A percentile compares a stretch with the other conserved stretches of the same genome.
Evolutionary conservation across 1,284 basidiomycete genomes (phyloP).

Genomic region (Moesziomyces parantarcticus): DNA sequence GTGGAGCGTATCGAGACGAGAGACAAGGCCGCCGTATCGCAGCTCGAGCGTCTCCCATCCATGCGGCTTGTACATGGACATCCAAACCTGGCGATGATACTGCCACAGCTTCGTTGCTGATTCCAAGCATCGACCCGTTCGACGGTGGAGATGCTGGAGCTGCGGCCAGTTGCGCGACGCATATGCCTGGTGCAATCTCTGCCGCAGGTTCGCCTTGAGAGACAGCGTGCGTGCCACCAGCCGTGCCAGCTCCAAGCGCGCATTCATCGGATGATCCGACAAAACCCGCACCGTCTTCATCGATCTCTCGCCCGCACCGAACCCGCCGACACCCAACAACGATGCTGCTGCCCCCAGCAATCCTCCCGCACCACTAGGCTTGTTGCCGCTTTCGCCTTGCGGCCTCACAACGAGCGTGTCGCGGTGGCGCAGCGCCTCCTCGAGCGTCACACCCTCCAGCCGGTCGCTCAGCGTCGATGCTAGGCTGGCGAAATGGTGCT

Average conservation of each 20-base stretch:
- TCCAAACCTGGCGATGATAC: constrained; percentile 66
- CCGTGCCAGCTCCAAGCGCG: constrained; percentile 45
- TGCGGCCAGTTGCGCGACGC: constrained; percentile 41
- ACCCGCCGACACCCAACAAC: constrained; percentile 4
- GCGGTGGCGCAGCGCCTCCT: constrained; percentile 8
- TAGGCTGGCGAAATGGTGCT: constrained; percentile 37
- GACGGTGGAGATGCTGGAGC: constrained; percentile 30
- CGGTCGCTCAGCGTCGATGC: constrained; percentile 21
- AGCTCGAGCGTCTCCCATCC: constrained; percentile 68
- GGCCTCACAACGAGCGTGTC: constrained; percentile 13
- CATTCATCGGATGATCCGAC: constrained; percentile 56
- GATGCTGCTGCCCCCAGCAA: constrained; percentile 18
- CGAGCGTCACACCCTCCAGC: constrained; percentile 31
- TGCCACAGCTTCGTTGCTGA: constrained; percentile 58
- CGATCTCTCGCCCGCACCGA: not conserved
- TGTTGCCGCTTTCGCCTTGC: not conserved
- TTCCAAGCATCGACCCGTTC: constrained; percentile 25
- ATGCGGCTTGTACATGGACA: constrained; percentile 64
- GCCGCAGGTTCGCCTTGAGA: constrained; percentile 50
- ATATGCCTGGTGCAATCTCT: constrained; percentile 53
- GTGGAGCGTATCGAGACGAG: constrained; percentile 67
- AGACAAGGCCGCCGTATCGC: constrained; percentile 66
- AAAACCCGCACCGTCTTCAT: constrained; percentile 22
- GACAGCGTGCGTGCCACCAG: constrained; percentile 45
- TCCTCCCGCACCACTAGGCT: not conserved